Conservation (phyloP, 2,329 filamentous ascomycete genomes). For the Cytospora piceicola region DNA sequence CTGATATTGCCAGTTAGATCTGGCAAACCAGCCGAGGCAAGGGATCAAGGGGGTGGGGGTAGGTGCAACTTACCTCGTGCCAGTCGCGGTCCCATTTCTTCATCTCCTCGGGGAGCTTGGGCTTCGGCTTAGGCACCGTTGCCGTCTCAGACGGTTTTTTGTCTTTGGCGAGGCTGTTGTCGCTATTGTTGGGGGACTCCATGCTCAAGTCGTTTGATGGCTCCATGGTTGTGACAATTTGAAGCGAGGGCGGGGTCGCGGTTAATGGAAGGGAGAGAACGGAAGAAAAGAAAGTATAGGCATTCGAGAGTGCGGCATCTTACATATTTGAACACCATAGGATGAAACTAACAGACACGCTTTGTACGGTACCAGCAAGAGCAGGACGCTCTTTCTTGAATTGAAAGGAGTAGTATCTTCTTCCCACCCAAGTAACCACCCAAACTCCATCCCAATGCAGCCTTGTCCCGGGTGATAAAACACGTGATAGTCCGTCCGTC, state of each 20-base stretch:
- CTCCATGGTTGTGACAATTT: background rate
- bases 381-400: background rate
- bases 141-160: background rate
- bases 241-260: background rate
- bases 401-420: conserved; percentile 27
- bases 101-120: conserved; percentile 11
- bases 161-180: background rate
- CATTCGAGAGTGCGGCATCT: background rate
- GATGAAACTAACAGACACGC: background rate
- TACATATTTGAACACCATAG: background rate
- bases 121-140: background rate
- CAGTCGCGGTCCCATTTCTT: conserved; percentile 7
- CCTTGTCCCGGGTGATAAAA: conserved; percentile 1
- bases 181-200: background rate
- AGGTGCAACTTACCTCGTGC: background rate
- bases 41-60: background rate
- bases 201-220: background rate
- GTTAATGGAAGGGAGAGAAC: background rate
- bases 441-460: background rate
- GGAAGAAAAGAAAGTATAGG: background rate
- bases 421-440: conserved; percentile 11
- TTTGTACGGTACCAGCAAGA: background rate
- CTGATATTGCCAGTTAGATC: background rate
- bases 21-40: background rate
- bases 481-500: background rate